These are phyloP conservation scores for Melastoma malabathricum DNA, from an alignment of 345 rosid genomes.

Conservation along the genomic window DNA sequence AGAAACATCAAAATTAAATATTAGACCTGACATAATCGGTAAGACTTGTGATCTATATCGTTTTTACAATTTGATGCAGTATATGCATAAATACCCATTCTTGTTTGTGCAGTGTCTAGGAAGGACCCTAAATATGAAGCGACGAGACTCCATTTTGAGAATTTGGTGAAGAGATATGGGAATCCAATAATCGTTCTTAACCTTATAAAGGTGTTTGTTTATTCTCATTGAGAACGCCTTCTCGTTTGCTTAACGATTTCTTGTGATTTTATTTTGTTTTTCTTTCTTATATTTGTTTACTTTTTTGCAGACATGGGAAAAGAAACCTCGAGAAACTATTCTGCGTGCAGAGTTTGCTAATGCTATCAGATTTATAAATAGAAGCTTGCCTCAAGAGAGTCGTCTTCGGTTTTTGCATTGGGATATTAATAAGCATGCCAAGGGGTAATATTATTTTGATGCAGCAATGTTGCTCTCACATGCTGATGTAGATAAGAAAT, in stretches of 20 bases:
- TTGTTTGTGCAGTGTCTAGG: slow-evolving; percentile 48
- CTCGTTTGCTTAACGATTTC: too few relatives aligned
- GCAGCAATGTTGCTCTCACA: background rate
- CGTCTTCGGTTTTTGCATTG: slow-evolving; percentile 77
- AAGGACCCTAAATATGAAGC: slow-evolving; percentile 76
- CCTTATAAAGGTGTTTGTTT: slow-evolving; percentile 64
- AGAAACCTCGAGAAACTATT: slow-evolving; percentile 87
- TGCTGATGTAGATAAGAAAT: background rate
- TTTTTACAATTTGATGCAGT: background rate
- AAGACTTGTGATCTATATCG: slow-evolving; percentile 13
- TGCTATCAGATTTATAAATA: slow-evolving; percentile 70
- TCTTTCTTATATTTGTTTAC: slow-evolving; percentile 3
- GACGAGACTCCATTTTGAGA: slow-evolving; percentile 81
- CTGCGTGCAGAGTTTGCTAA: slow-evolving; percentile 79
- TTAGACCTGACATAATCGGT: slow-evolving; percentile 86
- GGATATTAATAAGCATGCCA: slow-evolving; percentile 78
- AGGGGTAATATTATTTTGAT: slow-evolving; percentile 30
- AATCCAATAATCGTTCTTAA: slow-evolving; percentile 81
- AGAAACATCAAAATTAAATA: slow-evolving; percentile 85
- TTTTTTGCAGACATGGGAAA: slow-evolving; percentile 58
- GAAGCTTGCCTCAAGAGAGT: slow-evolving; percentile 46
- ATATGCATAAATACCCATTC: slow-evolving; percentile 13
- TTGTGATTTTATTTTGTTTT: slow-evolving; percentile 4
- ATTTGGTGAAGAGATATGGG: slow-evolving; percentile 88
- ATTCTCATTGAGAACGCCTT: slow-evolving; percentile 2